Base-by-base conservation (phyloP, 1,284 basidiomycete species). In the Microstroma glucosiphilum region DNA sequence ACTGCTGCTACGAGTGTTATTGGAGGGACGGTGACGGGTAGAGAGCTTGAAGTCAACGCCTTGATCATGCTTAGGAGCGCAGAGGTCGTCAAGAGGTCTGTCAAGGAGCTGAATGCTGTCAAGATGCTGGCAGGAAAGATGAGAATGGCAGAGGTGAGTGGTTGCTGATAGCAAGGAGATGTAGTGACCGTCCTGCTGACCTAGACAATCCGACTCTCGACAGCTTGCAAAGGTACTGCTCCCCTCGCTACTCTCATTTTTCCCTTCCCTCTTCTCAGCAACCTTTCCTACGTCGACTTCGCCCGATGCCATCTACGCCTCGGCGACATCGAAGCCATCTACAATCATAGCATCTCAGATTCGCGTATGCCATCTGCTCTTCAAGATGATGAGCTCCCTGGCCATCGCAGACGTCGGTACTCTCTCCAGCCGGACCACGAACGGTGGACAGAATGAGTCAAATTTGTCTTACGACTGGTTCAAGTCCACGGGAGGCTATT, bases 111-210 rank as follows among this genome's bases (percentile, higher is more conserved):
- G 48, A 69, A 65, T 21, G 67, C 69, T 12, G 73, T 77, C 23
- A 71, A 69, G 26, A 64, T 79, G 6, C 63, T 78, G 11, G 72
- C 76, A 11, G 76, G 77, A 42, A 76, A 73, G 62, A 67, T 79
- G 60, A 69, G 75, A 30, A 78, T 79, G 76, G 67, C 76, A 30
- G 73, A 77, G 54, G 69, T 79, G 48, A 72, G 73, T n/a, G 60
- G 63, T 19, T 37, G 19, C 19, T 12, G 40, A 40, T 21, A 26
- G 4, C 7, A 55, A 56, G 6, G 8, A n/a, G 30, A 37, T 11
- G 15, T 49, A 46, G 30, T 37, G 9, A 9, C 30, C 9, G 9
- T 3, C 3, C 3, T 3, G 9, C 30, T 53, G 58, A 21, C 2
- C 42, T 40, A 23, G n/a, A 2, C 26, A 13, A 1, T 4, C 17